Evolutionary conservation across 1,284 basidiomycete species (phyloP).

Genomic region (Rugosomyces carneus): DNA sequence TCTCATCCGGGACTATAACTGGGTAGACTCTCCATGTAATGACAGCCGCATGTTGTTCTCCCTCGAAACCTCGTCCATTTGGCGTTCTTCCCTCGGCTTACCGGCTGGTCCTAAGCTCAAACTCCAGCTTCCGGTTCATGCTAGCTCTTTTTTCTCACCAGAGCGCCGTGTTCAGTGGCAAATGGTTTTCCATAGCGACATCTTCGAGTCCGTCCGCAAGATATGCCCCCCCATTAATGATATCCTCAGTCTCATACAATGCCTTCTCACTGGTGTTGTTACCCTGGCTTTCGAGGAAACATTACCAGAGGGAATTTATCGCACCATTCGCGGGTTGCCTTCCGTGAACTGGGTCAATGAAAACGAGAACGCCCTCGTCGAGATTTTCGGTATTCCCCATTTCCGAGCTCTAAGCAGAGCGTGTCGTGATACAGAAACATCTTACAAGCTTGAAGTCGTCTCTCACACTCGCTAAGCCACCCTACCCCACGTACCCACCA

Average conservation of each 20-base stretch:
- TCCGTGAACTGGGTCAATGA: conserved; percentile 66
- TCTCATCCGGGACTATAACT: conserved; percentile 61
- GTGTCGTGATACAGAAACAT: conserved; percentile 58
- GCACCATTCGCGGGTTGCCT: conserved; percentile 73
- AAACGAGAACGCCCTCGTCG: conserved; percentile 56
- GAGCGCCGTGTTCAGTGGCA: conserved; percentile 79
- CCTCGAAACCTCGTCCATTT: conserved; percentile 69
- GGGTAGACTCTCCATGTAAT: conserved; percentile 51
- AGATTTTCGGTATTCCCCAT: conserved; percentile 67
- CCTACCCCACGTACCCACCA: conserved; percentile 7
- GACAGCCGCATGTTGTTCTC: conserved; percentile 71
- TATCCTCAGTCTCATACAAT: conserved; percentile 71
- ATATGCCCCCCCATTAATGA: conserved; percentile 72
- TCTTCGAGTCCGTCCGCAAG: conserved; percentile 73
- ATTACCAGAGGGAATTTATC: conserved; percentile 56
- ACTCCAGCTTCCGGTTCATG: conserved; percentile 67
- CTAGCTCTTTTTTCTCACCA: conserved; percentile 77
- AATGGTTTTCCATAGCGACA: conserved; percentile 81
- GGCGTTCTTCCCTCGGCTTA: conserved; percentile 65
- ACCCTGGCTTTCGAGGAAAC: conserved; percentile 71
- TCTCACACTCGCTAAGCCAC: conserved; percentile 32
- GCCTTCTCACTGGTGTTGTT: conserved; percentile 74
- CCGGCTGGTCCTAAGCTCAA: conserved; percentile 69
- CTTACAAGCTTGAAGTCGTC: conserved; percentile 64
- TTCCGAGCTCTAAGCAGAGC: conserved; percentile 67